Percentiles rank a stretch among this genome's conserved stretches.
Evolutionary conservation across 2,329 filamentous ascomycete species (phyloP).

Genomic region (Trematosphaeria pertusa): DNA sequence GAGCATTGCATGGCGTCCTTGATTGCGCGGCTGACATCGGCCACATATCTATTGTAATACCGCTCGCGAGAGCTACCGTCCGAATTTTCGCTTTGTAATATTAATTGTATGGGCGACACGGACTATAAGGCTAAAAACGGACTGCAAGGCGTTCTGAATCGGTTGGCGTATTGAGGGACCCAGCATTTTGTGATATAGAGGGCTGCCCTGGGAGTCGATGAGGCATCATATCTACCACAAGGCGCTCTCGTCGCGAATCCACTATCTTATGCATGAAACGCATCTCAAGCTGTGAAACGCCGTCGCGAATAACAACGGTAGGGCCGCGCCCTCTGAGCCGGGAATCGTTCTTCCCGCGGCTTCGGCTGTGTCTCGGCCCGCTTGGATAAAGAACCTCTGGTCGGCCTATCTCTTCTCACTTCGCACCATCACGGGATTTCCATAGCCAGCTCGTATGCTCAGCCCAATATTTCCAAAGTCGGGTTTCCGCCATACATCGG

Average conservation of each 20-base stretch:
- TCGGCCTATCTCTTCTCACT: no score
- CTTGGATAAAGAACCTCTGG: no score
- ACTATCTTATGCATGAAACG: no score
- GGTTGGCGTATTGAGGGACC: slow-evolving; percentile 14
- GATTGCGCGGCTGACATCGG: slow-evolving; percentile 10
- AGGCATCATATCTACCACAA: no score
- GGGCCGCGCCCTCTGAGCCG: not conserved
- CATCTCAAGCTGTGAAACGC: no score
- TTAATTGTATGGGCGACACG: slow-evolving; percentile 25
- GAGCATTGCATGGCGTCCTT: slow-evolving; percentile 35
- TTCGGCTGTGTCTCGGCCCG: not conserved
- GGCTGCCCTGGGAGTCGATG: no score
- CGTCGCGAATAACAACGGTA: slow-evolving; percentile 3
- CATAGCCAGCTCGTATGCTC: no score
- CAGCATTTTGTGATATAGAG: no score
- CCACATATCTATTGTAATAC: slow-evolving; percentile 26
- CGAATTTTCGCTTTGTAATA: slow-evolving; percentile 29
- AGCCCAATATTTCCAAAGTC: no score
- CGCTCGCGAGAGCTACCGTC: slow-evolving; percentile 8
- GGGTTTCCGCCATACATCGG: no score
- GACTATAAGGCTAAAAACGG: slow-evolving; percentile 21
- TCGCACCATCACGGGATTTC: no score
- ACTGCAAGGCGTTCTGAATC: slow-evolving; percentile 21
- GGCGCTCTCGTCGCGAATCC: no score
- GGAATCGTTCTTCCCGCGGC: not conserved